Base-by-base conservation (phyloP, 2,329 filamentous ascomycete genomes). In the Pyrenophora graminea region DNA sequence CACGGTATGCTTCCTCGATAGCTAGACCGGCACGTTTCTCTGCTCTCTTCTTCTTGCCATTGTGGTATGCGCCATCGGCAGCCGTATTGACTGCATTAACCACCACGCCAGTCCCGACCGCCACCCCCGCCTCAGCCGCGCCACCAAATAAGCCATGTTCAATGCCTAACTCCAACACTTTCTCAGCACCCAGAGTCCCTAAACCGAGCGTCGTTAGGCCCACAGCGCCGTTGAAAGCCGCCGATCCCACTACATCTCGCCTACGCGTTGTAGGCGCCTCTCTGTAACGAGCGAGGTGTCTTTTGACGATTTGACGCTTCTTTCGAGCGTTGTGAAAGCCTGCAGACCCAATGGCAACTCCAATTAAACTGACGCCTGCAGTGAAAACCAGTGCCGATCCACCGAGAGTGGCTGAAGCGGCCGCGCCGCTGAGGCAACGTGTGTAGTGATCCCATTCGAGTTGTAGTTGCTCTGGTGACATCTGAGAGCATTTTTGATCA, bases 391-490 rank as follows among this genome's bases (percentile, higher is more conserved):
- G 9, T 38, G 42, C 33, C n/a, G 33, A 30, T 30, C 32, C 42
- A 30, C 19, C 32, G 2, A 45, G 9, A n/a, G 21, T 30, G 8
- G 42, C 12, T 5, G 42, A 45, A 31, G 42, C 17, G 12, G 42
- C 33, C 33, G 42, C 2, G 25, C 42, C 42, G 13, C 15, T 45
- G 23, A 45, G 38, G 6, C n/a, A 12, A n/a, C 42, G 42, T 21
- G 42, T 45, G 25, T 45, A 45, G 21, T 45, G 42, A 38, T 45
- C 31, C 42, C 42, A 45, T 45, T 45, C 42, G 6, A 30, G 33
- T 4, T 15, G 8, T 12, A 45, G 42, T 12, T 45, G 9, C 23
- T 45, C 42, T 6, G 5, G 23, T 38, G 42, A 31, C 42, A 45
- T 30, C 3, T 45, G 42, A 12, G 42, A 38, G 33, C 42, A 45